Base-by-base conservation (phyloP, 179 eudicot genomes). In the Carnegiea gigantea region DNA sequence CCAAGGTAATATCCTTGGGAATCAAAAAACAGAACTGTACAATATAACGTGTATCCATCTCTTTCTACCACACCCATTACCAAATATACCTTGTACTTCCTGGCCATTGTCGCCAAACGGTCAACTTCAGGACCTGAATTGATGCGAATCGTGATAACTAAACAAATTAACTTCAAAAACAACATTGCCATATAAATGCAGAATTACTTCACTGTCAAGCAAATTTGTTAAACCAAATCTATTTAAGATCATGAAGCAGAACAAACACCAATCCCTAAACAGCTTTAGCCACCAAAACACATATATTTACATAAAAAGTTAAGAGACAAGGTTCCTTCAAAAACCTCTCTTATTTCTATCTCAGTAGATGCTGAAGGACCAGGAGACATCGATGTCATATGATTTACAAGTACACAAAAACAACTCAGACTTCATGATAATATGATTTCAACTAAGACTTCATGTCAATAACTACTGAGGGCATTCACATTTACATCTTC, bases 11-110 rank as follows among this genome's bases (percentile, higher is more conserved):
- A 86, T 20, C 99, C 99, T 88, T 94, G 98, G 57, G 95, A 82
- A 85, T 95, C 96, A 65, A 95, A 95, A 82, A 92, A 94, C 44
- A 95, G 80, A 86, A 92, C 92, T 0, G 96, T 86, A 83, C 99
- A 95, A 79, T 95, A 95, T n/a, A 95, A 88, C n/a, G 99, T 92
- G 80, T 95, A 94, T 83, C 98, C 95, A 81, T 92, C 98, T 85
- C 96, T 90, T 82, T 95, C 99, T 81, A 95, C 92, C 40, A 90
- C 95, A 24, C 99, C 99, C 93, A 95, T 92, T 68, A 92, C 99
- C 83, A 95, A 82, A 84, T 83, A 86, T 6, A 95, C 93, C 88
- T 88, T 95, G 87, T 89, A 94, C 80, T 94, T 94, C 77, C 96
- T 98, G 77, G 98, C 98, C 97, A 95, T 91, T 79, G 94, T 90